Evolutionary conservation across 1,284 basidiomycete genomes (phyloP).

Genomic region (Leccinum pachyderme): DNA sequence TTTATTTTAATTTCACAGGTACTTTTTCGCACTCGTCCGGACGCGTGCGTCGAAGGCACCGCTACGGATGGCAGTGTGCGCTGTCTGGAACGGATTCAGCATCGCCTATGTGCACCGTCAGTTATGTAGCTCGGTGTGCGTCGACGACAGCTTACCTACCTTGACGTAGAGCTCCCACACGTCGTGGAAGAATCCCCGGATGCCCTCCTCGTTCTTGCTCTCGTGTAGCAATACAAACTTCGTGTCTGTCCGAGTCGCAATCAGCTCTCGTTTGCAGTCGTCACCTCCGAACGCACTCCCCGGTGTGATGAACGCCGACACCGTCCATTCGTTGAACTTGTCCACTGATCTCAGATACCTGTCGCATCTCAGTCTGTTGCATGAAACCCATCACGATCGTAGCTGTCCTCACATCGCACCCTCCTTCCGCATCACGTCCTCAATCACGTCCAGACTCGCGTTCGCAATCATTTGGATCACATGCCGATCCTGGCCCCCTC

Average conservation of each 20-base stretch:
- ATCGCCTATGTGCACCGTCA: slow-evolving; percentile 54
- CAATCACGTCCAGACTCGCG: slow-evolving; percentile 85
- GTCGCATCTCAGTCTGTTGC: slow-evolving; percentile 18
- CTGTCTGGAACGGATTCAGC: slow-evolving; percentile 91
- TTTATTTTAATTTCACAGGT: slow-evolving; percentile 42
- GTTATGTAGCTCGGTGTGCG: not conserved
- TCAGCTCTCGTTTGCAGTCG: slow-evolving; percentile 10
- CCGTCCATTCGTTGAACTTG: slow-evolving; percentile 96
- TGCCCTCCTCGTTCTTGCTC: slow-evolving; percentile 93
- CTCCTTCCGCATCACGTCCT: slow-evolving; percentile 86
- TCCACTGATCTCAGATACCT: slow-evolving; percentile 94
- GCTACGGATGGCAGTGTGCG: slow-evolving; percentile 80
- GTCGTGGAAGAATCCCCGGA: slow-evolving; percentile 85
- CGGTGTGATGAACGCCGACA: slow-evolving; percentile 91
- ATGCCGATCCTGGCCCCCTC: slow-evolving; percentile 79
- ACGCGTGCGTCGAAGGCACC: slow-evolving; percentile 79
- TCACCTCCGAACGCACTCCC: slow-evolving; percentile 63
- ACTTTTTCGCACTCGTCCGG: slow-evolving; percentile 81
- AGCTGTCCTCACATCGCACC: slow-evolving; percentile 71
- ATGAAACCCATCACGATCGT: slow-evolving; percentile 11
- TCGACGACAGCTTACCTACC: slow-evolving; percentile 46
- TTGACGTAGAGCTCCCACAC: slow-evolving; percentile 96
- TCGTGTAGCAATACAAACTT: slow-evolving; percentile 93
- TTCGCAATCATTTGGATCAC: slow-evolving; percentile 97
- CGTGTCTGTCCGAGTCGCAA: slow-evolving; percentile 57